phyloP scores from a whole-genome alignment of 169 alveolate genomes.

The Cryptosporidium sp. region DNA sequence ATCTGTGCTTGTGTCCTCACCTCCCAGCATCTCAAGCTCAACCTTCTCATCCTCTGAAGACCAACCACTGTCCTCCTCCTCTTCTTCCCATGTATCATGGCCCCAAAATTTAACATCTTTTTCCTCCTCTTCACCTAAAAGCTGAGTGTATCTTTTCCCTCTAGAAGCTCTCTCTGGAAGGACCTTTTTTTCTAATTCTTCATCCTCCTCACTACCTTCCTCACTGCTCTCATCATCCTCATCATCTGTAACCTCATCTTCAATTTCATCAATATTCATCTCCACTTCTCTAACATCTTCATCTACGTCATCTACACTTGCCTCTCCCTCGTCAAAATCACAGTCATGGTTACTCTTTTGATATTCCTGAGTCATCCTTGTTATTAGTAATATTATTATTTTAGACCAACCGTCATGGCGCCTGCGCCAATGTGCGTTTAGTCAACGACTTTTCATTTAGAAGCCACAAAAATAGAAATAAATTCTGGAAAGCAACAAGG shows the following conservation, averaged over 20 bases:
- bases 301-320: not conserved
- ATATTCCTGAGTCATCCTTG: conserved; percentile 7
- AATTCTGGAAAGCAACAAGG: too few species aligned
- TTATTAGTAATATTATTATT: not conserved
- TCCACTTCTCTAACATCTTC: not conserved
- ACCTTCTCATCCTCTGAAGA: conserved; percentile 75
- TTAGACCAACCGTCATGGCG: not conserved
- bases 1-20: conserved; percentile 19
- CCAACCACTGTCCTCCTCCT: conserved; percentile 75
- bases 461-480: not conserved
- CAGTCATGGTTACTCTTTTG: not conserved
- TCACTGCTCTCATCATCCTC: not conserved
- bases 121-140: conserved; percentile 78
- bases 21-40: conserved; percentile 61
- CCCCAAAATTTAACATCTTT: conserved; percentile 76
- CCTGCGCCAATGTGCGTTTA: not conserved
- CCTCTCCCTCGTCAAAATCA: not conserved
- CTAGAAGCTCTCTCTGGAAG: conserved; percentile 78
- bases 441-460: not conserved
- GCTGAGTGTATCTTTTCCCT: conserved; percentile 77
- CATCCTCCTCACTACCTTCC: conserved; percentile 22
- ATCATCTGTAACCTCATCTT: not conserved
- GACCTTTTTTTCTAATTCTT: conserved; percentile 36
- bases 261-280: not conserved
- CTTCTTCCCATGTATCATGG: conserved; percentile 77